phyloP scores from a whole-genome alignment of 768 basidiomycete species.

The Boletus vinaceobasis region DNA sequence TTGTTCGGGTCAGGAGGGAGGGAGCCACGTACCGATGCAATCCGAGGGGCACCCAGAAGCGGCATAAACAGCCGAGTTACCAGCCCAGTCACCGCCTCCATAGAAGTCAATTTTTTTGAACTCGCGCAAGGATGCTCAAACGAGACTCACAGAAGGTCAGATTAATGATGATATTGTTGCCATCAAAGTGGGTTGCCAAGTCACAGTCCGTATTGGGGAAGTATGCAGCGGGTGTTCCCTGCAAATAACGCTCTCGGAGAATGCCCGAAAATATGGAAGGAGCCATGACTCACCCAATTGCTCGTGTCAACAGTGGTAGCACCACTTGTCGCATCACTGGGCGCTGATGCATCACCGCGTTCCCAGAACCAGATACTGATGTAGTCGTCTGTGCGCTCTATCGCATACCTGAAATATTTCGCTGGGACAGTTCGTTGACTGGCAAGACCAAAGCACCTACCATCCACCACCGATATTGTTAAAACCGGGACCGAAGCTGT shows the following conservation, averaged over 20 bases:
- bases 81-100: constrained; percentile 32
- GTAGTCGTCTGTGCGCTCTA: constrained; percentile 32
- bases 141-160: constrained; percentile 30
- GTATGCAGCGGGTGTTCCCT: constrained; percentile 35
- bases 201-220: constrained; percentile 41
- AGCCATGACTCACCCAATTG: constrained; percentile 19
- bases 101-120: not conserved
- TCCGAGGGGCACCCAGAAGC: constrained; percentile 31
- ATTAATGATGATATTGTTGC: constrained; percentile 34
- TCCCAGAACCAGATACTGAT: constrained; percentile 44
- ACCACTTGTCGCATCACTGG: constrained; percentile 30
- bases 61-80: constrained; percentile 23
- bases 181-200: constrained; percentile 34
- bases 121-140: not conserved
- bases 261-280: not conserved
- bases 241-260: not conserved
- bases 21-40: constrained; percentile 23
- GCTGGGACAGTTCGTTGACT: not conserved
- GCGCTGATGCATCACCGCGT: constrained; percentile 29
- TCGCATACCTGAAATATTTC: constrained; percentile 33
- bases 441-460: constrained; percentile 13
- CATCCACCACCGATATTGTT: constrained; percentile 40
- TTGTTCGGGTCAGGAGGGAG: not conserved
- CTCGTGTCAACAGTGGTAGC: constrained; percentile 16
- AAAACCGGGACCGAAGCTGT: constrained; percentile 30